Percentiles rank a stretch among this genome's conserved stretches.
Evolutionary conservation across 768 basidiomycete genomes (phyloP).

Genomic region (Xanthoconium stramineum): DNA sequence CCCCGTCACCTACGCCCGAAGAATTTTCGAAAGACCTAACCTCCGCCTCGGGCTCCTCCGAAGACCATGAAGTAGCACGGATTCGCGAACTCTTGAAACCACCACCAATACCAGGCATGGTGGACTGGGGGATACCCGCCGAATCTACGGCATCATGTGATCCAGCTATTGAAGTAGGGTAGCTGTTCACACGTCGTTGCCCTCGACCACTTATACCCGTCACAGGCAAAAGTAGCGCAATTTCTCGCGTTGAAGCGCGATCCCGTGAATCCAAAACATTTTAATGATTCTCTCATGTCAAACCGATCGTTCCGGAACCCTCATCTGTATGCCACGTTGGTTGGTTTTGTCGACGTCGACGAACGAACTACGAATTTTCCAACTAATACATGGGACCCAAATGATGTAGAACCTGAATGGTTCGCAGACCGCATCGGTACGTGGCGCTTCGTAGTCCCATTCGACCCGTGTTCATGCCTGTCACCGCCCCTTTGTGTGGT

Average conservation of each 20-base stretch:
- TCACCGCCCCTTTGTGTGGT: constrained; percentile 10
- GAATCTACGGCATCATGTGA: constrained; percentile 54
- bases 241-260: constrained; percentile 74
- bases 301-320: constrained; percentile 95
- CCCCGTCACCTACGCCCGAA: constrained; percentile 10
- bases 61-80: constrained; percentile 46
- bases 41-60: constrained; percentile 18
- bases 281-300: constrained; percentile 93
- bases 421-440: constrained; percentile 76
- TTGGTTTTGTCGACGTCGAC: constrained; percentile 90
- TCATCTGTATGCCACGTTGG: constrained; percentile 91
- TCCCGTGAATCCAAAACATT: constrained; percentile 68
- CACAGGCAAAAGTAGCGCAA: constrained; percentile 74
- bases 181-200: not conserved
- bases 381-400: constrained; percentile 67
- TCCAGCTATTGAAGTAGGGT: constrained; percentile 56
- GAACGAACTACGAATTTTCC: constrained; percentile 87
- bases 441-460: constrained; percentile 25
- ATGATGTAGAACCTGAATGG: constrained; percentile 64
- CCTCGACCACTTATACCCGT: not conserved
- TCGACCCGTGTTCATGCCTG: constrained; percentile 29
- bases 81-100: constrained; percentile 60
- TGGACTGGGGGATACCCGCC: constrained; percentile 78
- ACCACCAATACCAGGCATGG: constrained; percentile 57
- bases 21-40: constrained; percentile 13